Evolutionary conservation across 2,329 filamentous ascomycete species (phyloP), one percentile per base, ranked within the genome.

Genomic region (Cadophora gregata): DNA sequence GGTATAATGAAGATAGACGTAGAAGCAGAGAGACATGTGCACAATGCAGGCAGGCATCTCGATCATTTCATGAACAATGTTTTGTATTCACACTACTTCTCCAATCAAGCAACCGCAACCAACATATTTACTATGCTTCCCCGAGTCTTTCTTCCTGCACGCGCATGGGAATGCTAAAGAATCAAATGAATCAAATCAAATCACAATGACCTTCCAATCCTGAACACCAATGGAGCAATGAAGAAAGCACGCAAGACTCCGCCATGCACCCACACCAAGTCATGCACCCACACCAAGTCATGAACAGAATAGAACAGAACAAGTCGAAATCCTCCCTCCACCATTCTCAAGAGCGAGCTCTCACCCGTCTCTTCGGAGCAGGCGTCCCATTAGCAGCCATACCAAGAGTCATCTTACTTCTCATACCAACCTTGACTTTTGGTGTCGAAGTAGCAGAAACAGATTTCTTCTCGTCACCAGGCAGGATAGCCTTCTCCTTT

Each of bases 311-410:
- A 25, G 38, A 38, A 42, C 55, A 38, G 21, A 38, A 14, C 42
- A 42, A 33, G 27, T 45, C 59, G n/a, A 27, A 36, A 36, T 50
- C 38, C 14, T 60, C 24, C 31, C 51, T 42, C 4, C 5, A 31
- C 31, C 29, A 51, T 59, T 42, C n/a, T 38, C 50, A 59, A 6
- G 50, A 47, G 24, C 62, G 62, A 25, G 48, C 62, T 58, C 68
- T 68, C 53, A 68, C 62, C 53, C 70, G 72, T 59, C 72, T 76
- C 68, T 75, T 77, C 29, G 70, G 72, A n/a, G 70, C 73, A 9
- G 75, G 75, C 12, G 75, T 77, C 4, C 76, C 76, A 68, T 77
- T 77, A 9, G 65, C 70, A 27, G 71, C 69, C 70, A 75, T 75
- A 2, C 74, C 73, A 1, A 75, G 65, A 5, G 73, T 69, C 69